Base-by-base conservation (phyloP, 2,329 filamentous ascomycete species). In the Arthrobotrys conoides region DNA sequence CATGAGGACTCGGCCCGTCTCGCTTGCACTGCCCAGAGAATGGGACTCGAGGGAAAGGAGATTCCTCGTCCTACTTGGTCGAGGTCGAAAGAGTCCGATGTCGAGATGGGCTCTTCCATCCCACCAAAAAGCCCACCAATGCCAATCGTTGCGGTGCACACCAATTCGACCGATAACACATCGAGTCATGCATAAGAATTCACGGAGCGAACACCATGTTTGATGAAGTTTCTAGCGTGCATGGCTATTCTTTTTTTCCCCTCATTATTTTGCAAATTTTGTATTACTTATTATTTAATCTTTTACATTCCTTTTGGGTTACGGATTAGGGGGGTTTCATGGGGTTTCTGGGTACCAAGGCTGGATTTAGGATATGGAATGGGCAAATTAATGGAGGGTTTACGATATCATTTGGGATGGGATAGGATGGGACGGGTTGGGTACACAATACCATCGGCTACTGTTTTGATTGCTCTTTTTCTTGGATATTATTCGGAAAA, bases 61-160 rank as follows among this genome's bases (percentile, higher is more conserved):
- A n/a, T 69, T 9, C 46, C 67, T 12, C 67, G 68, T 18, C 46
- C 6, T 18, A 61, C 61, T 9, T 77, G 61, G 49, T 67, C 67
- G 44, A 71, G 73, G 46, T 71, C 67, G 36, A 66, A 71, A 41
- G 73, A 68, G 10, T 77, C 73, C 4, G 73, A 77, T 48, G 65
- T 67, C 51, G 73, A 77, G 27, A 24, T 24, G n/a, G 73, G 73
- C 1, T 57, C 49, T 10, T 76, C 72, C 12, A 44, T 76, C 16
- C 59, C 72, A 44, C 57, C 66, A 9, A 76, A 76, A 27, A 76
- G 66, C 49, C 61, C 71, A 20, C 33, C 33, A 16, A 59, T 69
- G 22, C 51, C 57, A n/a, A 18, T 68, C 12, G 65, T 68, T 10
- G 51, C 38, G 9, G 27, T 51, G 14, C n/a, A 20, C 6, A 22